These are phyloP conservation scores for Avena insularis DNA, from an alignment of 176 grass and related monocot genomes.

Conservation along the genomic window DNA sequence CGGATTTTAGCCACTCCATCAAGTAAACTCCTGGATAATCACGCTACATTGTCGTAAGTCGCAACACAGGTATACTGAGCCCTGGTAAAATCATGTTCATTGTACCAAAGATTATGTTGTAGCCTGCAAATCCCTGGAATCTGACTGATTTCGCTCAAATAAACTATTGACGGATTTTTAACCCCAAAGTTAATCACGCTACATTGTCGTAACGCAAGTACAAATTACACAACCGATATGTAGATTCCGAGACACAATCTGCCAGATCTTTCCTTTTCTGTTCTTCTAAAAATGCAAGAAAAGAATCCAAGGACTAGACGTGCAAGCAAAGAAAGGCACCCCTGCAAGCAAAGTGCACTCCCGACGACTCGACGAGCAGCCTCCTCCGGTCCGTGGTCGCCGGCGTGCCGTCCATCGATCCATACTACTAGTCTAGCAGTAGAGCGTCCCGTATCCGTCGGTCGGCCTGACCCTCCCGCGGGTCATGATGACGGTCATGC, in stretches of 20 bases:
- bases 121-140: no score
- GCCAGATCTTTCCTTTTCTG: background rate
- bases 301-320: background rate
- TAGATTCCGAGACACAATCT: background rate
- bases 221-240: background rate
- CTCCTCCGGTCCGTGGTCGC: background rate
- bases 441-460: background rate
- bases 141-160: background rate
- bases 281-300: background rate
- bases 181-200: background rate
- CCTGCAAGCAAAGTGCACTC: background rate
- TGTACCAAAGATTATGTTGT: no score
- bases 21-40: no score
- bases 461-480: conserved; percentile 26
- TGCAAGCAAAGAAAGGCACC: background rate
- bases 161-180: background rate
- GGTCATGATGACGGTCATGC: conserved; percentile 8
- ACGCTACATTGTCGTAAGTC: no score
- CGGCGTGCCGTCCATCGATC: background rate
- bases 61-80: no score
- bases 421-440: no score
- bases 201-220: background rate
- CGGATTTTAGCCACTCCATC: background rate
- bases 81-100: no score
- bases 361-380: background rate